Evolutionary conservation across 345 rosid genomes (phyloP), one percentile per base, ranked within the genome.

Genomic region (Physaria fendleri): DNA sequence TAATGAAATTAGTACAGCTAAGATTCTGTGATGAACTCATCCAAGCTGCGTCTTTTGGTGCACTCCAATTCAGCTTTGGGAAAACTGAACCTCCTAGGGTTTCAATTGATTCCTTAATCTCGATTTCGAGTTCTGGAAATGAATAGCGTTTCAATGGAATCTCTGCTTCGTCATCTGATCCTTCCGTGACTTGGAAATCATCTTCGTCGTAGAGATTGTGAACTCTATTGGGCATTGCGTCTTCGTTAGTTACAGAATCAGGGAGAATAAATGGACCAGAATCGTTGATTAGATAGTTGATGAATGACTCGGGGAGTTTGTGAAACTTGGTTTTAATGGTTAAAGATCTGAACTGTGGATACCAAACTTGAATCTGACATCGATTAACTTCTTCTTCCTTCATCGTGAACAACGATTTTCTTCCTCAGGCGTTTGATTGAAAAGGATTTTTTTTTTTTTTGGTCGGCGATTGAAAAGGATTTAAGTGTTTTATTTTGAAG

Each of bases 41-140:
- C 96, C 98, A 88, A 16, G 95, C 87, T 29, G 95, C 68, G 5
- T 91, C 98, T 68, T 91, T 91, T 8, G 95, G 98, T 8, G 98
- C 80, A 52, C 95, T 88, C 98, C 98, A 91, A 53, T 85, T 91
- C 55, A 88, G 69, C 74, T 91, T 88, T 4, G 96, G 95, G 41
- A 91, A 79, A 8, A 84, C 67, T 0, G 83, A 61, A 6, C 90
- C 90, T 3, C 95, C 96, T 14, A 91, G 78, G 50, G 70, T 51
- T 78, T 76, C 71, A n/a, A 88, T 79, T 17, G 92, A 83, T 34
- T 81, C 76, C 63, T 69, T 82, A 18, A 91, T 63, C 75, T 76
- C 64, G 68, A 75, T 35, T 62, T 88, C 92, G 7, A 82, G 86
- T 38, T 85, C 77, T 0, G 92, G 95, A 32, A 91, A 91, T 24